Conservation (phyloP, 257 asterid genomes). For the Thymus mandschuricus region DNA sequence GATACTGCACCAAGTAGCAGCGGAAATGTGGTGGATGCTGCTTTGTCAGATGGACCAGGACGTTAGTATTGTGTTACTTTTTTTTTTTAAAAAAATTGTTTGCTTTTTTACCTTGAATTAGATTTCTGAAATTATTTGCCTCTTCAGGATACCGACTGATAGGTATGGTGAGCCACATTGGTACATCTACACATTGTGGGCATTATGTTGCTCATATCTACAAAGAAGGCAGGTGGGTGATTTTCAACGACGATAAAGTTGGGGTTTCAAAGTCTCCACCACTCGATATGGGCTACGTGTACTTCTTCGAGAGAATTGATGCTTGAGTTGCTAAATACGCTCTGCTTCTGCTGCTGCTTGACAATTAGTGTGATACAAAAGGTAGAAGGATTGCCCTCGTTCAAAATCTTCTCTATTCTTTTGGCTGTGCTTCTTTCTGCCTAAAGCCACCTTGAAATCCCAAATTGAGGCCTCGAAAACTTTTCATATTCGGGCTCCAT, state of each 20-base stretch:
- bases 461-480: constrained; percentile 8
- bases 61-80: constrained; percentile 51
- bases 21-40: constrained; percentile 47
- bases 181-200: constrained; percentile 97
- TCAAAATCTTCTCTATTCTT: constrained; percentile 20
- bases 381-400: neutral
- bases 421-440: constrained; percentile 20
- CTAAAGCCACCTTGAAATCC: constrained; percentile 6
- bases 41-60: constrained; percentile 93
- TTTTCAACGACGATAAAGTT: constrained; percentile 91
- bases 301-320: constrained; percentile 85
- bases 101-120: neutral
- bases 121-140: neutral
- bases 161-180: constrained; percentile 93
- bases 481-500: neutral
- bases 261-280: constrained; percentile 87
- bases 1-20: constrained; percentile 61
- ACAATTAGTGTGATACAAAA: constrained; percentile 8
- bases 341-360: constrained; percentile 15
- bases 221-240: constrained; percentile 91
- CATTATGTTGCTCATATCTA: constrained; percentile 91
- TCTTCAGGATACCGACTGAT: constrained; percentile 73
- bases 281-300: constrained; percentile 89
- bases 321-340: constrained; percentile 34
- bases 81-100: no score